Conservation (phyloP, 2,329 filamentous ascomycete genomes). For the Monosporascus ibericus region DNA sequence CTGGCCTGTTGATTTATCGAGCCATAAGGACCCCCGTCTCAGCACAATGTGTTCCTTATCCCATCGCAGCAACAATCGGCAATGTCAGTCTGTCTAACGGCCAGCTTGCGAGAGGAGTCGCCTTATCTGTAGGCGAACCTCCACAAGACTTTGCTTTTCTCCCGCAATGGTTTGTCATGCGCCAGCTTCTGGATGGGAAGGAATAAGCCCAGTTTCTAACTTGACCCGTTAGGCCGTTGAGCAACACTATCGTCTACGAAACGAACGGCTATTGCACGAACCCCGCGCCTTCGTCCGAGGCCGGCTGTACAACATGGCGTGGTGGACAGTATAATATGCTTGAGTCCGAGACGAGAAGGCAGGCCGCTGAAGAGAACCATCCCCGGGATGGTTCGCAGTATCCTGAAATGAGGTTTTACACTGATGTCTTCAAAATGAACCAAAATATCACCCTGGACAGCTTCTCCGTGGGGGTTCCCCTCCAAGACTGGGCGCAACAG, state of each 20-base stretch:
- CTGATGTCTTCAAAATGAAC: neutral
- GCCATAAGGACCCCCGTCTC: neutral
- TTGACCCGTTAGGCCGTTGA: neutral
- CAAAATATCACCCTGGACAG: constrained; percentile 8
- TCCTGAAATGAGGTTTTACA: neutral
- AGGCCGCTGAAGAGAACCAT: neutral
- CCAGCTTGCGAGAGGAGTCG: constrained; percentile 5
- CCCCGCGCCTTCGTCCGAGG: neutral
- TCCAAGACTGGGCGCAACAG: constrained; percentile 16
- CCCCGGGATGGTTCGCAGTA: constrained; percentile 2
- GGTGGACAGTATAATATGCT: constrained; percentile 4
- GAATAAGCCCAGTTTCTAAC: neutral
- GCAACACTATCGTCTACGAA: constrained; percentile 4
- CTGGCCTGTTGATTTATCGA: neutral
- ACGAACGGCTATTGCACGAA: constrained; percentile 2
- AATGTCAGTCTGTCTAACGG: constrained; percentile 8
- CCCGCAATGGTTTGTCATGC: constrained; percentile 7
- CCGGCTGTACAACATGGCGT: constrained; percentile 5
- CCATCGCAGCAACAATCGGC: constrained; percentile 5
- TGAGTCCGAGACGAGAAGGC: constrained; percentile 1
- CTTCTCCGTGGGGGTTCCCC: constrained; percentile 15
- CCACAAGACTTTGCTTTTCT: constrained; percentile 7
- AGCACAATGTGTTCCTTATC: constrained; percentile 5
- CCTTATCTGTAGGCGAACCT: constrained; percentile 6
- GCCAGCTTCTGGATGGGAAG: neutral